These are phyloP conservation scores for Cyberlindnera americana DNA, from an alignment of 805 yeast genomes.

Conservation along the genomic window DNA sequence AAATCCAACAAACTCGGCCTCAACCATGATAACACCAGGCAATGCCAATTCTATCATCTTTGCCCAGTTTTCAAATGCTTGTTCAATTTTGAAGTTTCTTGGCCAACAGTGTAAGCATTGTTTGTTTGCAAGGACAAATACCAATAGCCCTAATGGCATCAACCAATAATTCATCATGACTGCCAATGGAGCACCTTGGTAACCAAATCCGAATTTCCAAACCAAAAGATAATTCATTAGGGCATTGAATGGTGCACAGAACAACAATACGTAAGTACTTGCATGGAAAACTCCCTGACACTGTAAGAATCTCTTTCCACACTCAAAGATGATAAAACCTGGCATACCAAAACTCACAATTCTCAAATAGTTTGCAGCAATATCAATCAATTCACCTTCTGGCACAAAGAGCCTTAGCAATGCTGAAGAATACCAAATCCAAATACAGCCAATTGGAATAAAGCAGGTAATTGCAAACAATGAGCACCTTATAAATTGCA, in stretches of 20 bases:
- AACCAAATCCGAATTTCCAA: conserved; percentile 79
- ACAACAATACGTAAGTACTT: conserved; percentile 59
- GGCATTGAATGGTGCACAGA: conserved; percentile 71
- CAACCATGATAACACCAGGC: conserved; percentile 72
- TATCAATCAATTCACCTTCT: conserved; percentile 18
- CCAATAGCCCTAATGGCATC: conserved; percentile 37
- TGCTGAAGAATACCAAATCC: conserved; percentile 20
- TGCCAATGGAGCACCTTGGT: conserved; percentile 78
- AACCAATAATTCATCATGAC: conserved; percentile 70
- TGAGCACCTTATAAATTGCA: conserved; percentile 69
- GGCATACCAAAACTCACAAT: conserved; percentile 68
- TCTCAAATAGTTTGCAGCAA: conserved; percentile 53
- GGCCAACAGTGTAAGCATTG: conserved; percentile 61
- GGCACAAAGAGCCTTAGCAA: conserved; percentile 22
- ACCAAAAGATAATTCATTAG: conserved; percentile 67
- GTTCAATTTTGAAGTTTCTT: conserved; percentile 30
- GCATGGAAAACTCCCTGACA: conserved; percentile 88
- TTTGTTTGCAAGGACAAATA: conserved; percentile 40
- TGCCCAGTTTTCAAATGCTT: conserved; percentile 49
- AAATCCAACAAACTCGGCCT: conserved; percentile 72
- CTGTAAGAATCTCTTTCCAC: conserved; percentile 79
- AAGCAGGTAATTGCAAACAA: conserved; percentile 26
- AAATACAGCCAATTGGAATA: conserved; percentile 23
- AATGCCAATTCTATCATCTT: conserved; percentile 54
- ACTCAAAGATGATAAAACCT: conserved; percentile 72